These are phyloP conservation scores for Clitopilus passeckerianus DNA, from an alignment of 768 basidiomycete species.

Conservation along the genomic window DNA sequence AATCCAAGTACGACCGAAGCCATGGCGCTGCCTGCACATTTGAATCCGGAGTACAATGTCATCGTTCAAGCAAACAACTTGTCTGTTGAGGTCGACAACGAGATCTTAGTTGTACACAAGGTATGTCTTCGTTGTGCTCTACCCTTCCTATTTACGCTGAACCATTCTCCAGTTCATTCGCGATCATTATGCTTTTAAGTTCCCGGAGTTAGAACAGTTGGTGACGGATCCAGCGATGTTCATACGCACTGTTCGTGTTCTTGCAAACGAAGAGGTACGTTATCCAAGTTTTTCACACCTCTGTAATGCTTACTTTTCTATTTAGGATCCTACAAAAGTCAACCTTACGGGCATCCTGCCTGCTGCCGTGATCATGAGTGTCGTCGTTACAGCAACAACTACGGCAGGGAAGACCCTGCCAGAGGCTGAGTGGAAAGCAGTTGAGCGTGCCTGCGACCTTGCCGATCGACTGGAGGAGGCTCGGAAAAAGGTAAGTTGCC, in stretches of 20 bases:
- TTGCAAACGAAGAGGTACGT: slow-evolving; percentile 78
- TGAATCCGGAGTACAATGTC: slow-evolving; percentile 93
- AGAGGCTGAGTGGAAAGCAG: slow-evolving; percentile 71
- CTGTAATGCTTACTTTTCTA: slow-evolving; percentile 1
- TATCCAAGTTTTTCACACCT: neutral
- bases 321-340: slow-evolving; percentile 82
- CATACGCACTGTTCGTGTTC: slow-evolving; percentile 82
- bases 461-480: slow-evolving; percentile 86
- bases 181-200: slow-evolving; percentile 92
- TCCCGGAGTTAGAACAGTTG: slow-evolving; percentile 95
- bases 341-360: slow-evolving; percentile 77
- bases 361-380: slow-evolving; percentile 90
- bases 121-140: slow-evolving; percentile 27
- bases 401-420: slow-evolving; percentile 73
- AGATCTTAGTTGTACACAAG: slow-evolving; percentile 96
- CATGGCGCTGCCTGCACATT: slow-evolving; percentile 74
- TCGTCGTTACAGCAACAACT: slow-evolving; percentile 92
- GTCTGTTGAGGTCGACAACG: slow-evolving; percentile 97
- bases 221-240: slow-evolving; percentile 90
- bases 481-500: slow-evolving; percentile 65
- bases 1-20: slow-evolving; percentile 77
- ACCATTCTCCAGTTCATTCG: slow-evolving; percentile 74
- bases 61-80: slow-evolving; percentile 98
- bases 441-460: slow-evolving; percentile 83
- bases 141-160: neutral